Evolutionary conservation across 768 basidiomycete genomes (phyloP), one percentile per base, ranked within the genome.

Genomic region (Cystofilobasidium bisporidii): DNA sequence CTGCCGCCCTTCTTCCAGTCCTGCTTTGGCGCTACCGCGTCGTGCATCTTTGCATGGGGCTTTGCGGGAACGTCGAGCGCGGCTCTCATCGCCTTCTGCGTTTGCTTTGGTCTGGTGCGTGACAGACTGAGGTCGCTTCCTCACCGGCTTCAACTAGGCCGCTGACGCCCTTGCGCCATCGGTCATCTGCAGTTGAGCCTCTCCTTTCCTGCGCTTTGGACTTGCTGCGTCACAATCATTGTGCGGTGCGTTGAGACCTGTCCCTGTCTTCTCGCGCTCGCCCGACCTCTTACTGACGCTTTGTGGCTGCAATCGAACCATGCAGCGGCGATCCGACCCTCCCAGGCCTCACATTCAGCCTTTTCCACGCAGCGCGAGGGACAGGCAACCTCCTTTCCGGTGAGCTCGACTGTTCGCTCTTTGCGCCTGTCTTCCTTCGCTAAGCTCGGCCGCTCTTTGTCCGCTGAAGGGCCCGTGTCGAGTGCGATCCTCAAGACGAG

Each of bases 31-130:
- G 67, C 72, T 15, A 70, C 75, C 15, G 36, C 71, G 4, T 43
- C 74, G 3, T 75, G 73, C 55, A 67, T 74, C 24, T 71, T 76
- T 66, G 60, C 75, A 24, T 76, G 75, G 75, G 75, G 75, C 11
- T 75, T 76, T 64, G 73, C 73, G 0, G 72, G 72, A 18, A 69
- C 71, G 22, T 36, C 64, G 9, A 17, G 15, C 4, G 73, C 56
- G 14, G 63, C 71, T 4, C 65, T 76, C 32, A 66, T 74, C 12
- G 61, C 67, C 2, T 76, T 76, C 55, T 71, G 67, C 10, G 53
- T 76, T 20, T 32, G 66, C 6, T 76, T 73, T 59, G 75, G 75
- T 0, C 40, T 71, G 0, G 50, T 75, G 9, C 72, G 72, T 20
- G 6, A 12, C 61, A 71, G 24, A 71, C 71, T 40, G 73, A 2